phyloP scores from a whole-genome alignment of 1,139 yeast species.

The Blastobotrys arbuscula region DNA sequence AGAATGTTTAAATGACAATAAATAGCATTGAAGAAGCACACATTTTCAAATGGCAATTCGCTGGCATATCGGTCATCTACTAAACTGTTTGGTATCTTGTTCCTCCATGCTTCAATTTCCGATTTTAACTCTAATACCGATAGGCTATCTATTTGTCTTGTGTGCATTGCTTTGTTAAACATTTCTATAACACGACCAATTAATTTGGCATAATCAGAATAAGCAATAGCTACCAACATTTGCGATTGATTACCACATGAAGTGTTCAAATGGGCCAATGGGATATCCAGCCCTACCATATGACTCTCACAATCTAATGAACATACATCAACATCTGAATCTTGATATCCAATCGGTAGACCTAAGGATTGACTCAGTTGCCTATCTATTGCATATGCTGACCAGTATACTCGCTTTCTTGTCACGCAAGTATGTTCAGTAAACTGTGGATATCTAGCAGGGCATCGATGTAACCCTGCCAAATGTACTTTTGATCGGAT shows the following conservation, averaged over 20 bases:
- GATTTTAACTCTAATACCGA: conserved; percentile 16
- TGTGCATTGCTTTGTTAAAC: conserved; percentile 17
- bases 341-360: conserved; percentile 16
- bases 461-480: conserved; percentile 18
- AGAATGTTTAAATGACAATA: conserved; percentile 15
- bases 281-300: conserved; percentile 14
- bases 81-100: conserved; percentile 14
- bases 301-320: conserved; percentile 13
- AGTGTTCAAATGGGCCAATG: conserved; percentile 1
- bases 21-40: conserved; percentile 14
- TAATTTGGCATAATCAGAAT: conserved; percentile 12
- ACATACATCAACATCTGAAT: conserved; percentile 19
- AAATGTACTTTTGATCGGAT: conserved; percentile 15
- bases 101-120: conserved; percentile 18
- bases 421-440: conserved; percentile 9
- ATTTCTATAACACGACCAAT: conserved; percentile 15
- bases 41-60: conserved; percentile 15
- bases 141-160: conserved; percentile 11
- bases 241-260: neutral
- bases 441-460: conserved; percentile 15
- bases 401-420: conserved; percentile 17
- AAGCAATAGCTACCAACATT: conserved; percentile 13
- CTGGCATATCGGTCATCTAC: conserved; percentile 1
- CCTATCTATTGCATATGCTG: conserved; percentile 17
- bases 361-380: conserved; percentile 18